Evolutionary conservation across 345 rosid genomes (phyloP), one percentile per base, ranked within the genome.

Genomic region (Theobroma cacao): DNA sequence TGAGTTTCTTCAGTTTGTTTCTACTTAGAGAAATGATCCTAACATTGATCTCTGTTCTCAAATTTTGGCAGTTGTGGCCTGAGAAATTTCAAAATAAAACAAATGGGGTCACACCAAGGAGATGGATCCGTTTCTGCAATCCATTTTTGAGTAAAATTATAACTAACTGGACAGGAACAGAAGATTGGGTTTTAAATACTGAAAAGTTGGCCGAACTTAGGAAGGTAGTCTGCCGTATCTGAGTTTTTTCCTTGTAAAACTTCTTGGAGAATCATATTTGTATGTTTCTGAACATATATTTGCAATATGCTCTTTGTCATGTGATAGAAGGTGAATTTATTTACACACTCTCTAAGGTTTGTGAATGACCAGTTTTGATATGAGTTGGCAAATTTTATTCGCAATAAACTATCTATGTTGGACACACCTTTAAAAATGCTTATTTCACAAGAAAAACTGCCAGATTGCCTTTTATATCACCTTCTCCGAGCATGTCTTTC

Each of bases 51-150:
- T 75, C 38, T 83, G 31, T 78, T 79, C 67, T 75, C 63, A 76
- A 31, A 33, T 26, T 82, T 64, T 82, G 67, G 86, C 88, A 90
- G 96, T 74, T 92, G 78, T 92, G 94, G 91, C 97, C 93, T 3
- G 86, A 84, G 56, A 92, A 89, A 75, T 92, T 92, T 80, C 93
- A 90, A 84, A 92, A 92, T 71, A 92, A 92, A 82, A 92, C 97
- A 74, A 92, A 92, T 70, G 97, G 97, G 61, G 97, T 92, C 71
- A 92, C 94, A 20, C 94, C 97, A 68, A 86, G 97, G 80, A 86
- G 97, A 81, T 92, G 97, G 97, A 89, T 92, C 40, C 82, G 82
- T 12, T 92, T 92, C 82, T 92, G 97, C 79, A 92, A 92, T 84
- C 91, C 91, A 0, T 84, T 85, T 56, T 84, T 90, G 81, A 92